Evolutionary conservation across 148 eudicot genomes (phyloP), one percentile per base, ranked within the genome.

Genomic region (Silene uniflora): DNA sequence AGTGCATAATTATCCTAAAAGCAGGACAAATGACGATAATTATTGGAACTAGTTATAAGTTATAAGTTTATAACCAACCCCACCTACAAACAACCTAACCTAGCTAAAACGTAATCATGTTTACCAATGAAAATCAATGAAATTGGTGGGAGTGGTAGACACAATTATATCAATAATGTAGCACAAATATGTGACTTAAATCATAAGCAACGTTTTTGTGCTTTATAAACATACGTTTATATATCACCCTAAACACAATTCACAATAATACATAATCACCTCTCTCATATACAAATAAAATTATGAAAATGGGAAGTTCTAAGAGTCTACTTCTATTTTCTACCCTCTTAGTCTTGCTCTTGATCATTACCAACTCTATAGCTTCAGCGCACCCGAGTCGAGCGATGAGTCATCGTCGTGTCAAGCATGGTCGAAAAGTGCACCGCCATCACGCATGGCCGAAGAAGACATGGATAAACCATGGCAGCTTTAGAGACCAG

Each of bases 401-500:
- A 5, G 27, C 71, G 13, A 68, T 23, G 55, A 42, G 18, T 62
- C 82, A 75, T 60, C 68, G 58, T 44, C 61, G 66, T 44, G 61
- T 47, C 6, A 67, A 59, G 14, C 79, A 71, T 21, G 72, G 3
- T 19, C 46, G 59, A 1, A 71, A 71, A 63, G 39, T 42, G 61
- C 72, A 71, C 19, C 76, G 32, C 14, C 82, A 80, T 62, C 81
- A 19, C 10, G 67, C 9, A 0, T 65, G 75, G 83, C 76, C 76
- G 3, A 59, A 56, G 42, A 80, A 71, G 76, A 49, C 76, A 5
- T 16, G 54, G 76, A 66, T 71, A 73, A 80, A 80, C 73, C 79
- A 76, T 42, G 83, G 75, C 32, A 80, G 78, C 72, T 69, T 54
- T 35, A 61, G 78, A 62, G 78, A 74, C 27, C 73, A 71, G 18